phyloP scores from a whole-genome alignment of 805 yeast species.

The Alloascoidea hylecoeti region DNA sequence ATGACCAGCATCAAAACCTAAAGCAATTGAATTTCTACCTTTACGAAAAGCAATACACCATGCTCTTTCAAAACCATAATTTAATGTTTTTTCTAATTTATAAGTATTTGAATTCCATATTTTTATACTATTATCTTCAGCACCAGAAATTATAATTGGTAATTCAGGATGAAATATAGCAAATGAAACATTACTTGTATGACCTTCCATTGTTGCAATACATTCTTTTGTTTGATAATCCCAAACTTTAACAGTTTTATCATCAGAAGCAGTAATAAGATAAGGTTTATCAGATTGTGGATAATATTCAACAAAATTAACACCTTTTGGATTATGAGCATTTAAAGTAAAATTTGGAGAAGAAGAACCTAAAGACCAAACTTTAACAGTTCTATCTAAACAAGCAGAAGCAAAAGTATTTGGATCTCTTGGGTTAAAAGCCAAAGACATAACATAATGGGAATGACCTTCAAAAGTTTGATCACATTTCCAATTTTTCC shows the following conservation, averaged over 20 bases:
- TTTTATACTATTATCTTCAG: conserved; percentile 90
- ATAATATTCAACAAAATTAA: conserved; percentile 90
- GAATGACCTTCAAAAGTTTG: conserved; percentile 92
- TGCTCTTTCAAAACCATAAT: conserved; percentile 86
- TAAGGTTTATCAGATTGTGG: conserved; percentile 97
- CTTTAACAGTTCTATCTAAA: conserved; percentile 89
- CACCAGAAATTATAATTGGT: conserved; percentile 88
- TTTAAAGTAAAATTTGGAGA: conserved; percentile 82
- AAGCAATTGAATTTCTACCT: conserved; percentile 65
- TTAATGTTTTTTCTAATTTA: conserved; percentile 82
- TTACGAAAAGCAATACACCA: conserved; percentile 85
- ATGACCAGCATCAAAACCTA: conserved; percentile 92
- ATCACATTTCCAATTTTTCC: conserved; percentile 76
- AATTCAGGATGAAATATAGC: conserved; percentile 97
- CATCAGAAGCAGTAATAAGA: conserved; percentile 83
- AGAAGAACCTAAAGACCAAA: conserved; percentile 86
- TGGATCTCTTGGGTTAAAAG: conserved; percentile 95
- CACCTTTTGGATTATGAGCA: conserved; percentile 90
- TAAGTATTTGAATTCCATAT: conserved; percentile 94
- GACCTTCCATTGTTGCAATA: conserved; percentile 91
- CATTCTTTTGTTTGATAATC: conserved; percentile 95
- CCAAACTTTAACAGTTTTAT: conserved; percentile 80
- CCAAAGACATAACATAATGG: conserved; percentile 88
- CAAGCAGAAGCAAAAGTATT: conserved; percentile 96
- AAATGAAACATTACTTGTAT: conserved; percentile 85